phyloP scores from a whole-genome alignment of 192 early-diverging fungal species.

The Spizellomyces sp. region DNA sequence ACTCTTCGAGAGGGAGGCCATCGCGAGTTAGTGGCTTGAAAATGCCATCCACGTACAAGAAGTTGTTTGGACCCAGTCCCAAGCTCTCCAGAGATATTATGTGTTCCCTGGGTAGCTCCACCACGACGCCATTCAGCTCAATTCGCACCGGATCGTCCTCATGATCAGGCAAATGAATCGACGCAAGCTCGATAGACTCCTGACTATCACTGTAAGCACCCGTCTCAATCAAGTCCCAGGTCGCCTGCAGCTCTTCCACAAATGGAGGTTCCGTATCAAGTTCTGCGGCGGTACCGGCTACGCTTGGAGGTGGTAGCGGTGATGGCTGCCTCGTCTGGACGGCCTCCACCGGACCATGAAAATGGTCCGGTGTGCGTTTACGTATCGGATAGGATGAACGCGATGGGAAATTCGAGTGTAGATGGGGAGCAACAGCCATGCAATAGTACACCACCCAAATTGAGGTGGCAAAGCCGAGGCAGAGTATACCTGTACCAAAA shows the following conservation, averaged over 20 bases:
- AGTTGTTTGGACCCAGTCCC: constrained; percentile 1
- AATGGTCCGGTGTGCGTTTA: background rate
- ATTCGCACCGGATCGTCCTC: constrained; percentile 1
- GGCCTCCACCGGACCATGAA: background rate
- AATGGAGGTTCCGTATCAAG: background rate
- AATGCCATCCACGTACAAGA: constrained; percentile 12
- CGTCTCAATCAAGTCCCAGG: constrained; percentile 18
- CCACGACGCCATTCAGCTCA: constrained; percentile 1
- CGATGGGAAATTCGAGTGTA: background rate
- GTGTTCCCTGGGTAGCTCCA: background rate
- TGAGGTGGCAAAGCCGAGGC: too few species aligned
- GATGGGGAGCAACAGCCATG: background rate
- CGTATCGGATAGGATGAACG: background rate
- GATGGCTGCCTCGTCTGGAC: background rate
- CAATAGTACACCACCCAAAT: background rate
- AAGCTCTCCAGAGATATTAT: constrained; percentile 9
- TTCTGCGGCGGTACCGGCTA: constrained; percentile 9
- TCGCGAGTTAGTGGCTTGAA: background rate
- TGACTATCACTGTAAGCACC: background rate
- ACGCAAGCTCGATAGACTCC: too few species aligned
- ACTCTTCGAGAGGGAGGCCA: background rate
- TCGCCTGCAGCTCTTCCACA: constrained; percentile 3
- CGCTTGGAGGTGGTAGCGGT: background rate
- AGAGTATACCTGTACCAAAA: too few species aligned
- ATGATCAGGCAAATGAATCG: background rate